Evolutionary conservation across 352 stramenopile species (phyloP), one percentile per base, ranked within the genome.

Genomic region (Peronosclerospora sorghi): DNA sequence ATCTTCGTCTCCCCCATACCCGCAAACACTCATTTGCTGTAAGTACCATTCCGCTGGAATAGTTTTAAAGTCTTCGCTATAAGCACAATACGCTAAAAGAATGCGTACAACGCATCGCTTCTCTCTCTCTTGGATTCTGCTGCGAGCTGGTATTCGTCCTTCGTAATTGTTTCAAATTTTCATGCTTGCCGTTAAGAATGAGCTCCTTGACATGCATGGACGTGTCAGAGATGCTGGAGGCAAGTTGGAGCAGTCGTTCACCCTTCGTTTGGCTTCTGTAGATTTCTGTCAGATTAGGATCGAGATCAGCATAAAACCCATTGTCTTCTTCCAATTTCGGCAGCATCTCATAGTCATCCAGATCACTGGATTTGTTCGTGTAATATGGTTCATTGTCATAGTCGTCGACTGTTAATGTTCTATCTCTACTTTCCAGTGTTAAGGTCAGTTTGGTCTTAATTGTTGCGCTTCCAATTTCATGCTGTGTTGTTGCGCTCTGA

Each of bases 71-170:
- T 72, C 71, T 56, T 86, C 65, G 37, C 70, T 86, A 59, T 88
- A 86, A n/a, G 72, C 79, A 23, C 69, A 81, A 50, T 76, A 84
- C 0, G 76, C 76, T 35, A 81, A 62, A 28, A 89, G 65, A 20
- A 89, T 54, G 35, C 73, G 71, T 8, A 63, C 69, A 30, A 85
- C 48, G 20, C 50, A 60, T 34, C 55, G 68, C 23, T 65, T 69
- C 27, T 71, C 62, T 29, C 65, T 62, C 4, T 68, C 54, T 51
- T 54, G 18, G 50, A 48, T 6, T 59, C 42, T 42, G 56, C 64
- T 32, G 60, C 58, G 19, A 54, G 42, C 8, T 51, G 26, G 8
- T 65, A 48, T 32, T 84, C 74, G 28, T 84, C 67, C n/a, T 55
- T 60, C 7, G 56, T 58, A 48, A 84, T 82, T 7, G 35, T 32